Evolutionary conservation across 2,329 filamentous ascomycete species (phyloP).

Genomic region (Diaporthe batatas): DNA sequence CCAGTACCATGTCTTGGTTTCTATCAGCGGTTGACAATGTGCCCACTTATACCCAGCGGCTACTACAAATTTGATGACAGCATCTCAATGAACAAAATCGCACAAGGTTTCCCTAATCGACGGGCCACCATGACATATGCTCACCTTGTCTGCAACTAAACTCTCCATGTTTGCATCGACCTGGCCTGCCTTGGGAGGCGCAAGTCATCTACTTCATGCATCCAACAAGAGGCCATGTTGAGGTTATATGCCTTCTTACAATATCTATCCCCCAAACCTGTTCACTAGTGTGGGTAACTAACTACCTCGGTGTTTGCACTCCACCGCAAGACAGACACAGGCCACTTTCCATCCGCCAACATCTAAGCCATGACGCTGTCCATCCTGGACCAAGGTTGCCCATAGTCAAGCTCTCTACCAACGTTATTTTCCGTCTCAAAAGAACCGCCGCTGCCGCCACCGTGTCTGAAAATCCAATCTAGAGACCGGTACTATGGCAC

Average conservation of each 20-base stretch:
- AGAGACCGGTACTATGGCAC: slow-evolving; percentile 55
- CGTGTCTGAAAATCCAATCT: not conserved
- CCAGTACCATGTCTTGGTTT: not conserved
- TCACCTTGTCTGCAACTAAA: no score
- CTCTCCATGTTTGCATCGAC: no score
- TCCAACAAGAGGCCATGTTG: not conserved
- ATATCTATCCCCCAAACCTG: not conserved
- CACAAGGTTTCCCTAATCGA: not conserved
- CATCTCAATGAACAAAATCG: no score
- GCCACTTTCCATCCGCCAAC: not conserved
- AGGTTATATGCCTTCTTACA: not conserved
- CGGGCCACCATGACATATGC: no score
- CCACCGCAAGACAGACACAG: not conserved
- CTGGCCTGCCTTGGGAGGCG: no score
- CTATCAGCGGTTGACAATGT: not conserved
- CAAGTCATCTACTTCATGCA: not conserved
- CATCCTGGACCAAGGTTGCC: slow-evolving; percentile 15
- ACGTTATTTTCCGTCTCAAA: not conserved
- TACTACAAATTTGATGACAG: not conserved
- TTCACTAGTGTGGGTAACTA: not conserved
- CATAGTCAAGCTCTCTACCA: slow-evolving; percentile 5
- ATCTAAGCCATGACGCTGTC: slow-evolving; percentile 10
- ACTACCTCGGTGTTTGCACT: no score
- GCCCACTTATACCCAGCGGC: not conserved
- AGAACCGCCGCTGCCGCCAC: no score